Evolutionary conservation across 768 basidiomycete genomes (phyloP).

Genomic region (Serendipita indica): DNA sequence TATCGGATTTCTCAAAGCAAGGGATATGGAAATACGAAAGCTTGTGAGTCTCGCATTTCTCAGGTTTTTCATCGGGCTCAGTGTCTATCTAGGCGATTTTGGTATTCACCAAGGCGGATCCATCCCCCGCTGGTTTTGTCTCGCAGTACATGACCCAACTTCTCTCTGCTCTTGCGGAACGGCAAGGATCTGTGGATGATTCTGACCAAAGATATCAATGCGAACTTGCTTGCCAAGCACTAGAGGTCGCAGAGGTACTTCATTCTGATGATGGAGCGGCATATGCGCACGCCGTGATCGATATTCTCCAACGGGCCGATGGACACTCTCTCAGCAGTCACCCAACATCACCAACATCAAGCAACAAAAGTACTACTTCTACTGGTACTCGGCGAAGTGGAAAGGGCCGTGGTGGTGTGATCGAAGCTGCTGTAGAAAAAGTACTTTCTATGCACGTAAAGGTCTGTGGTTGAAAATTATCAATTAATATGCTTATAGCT

Average conservation of each 20-base stretch:
- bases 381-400: not conserved
- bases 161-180: not conserved
- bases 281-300: not conserved
- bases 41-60: not conserved
- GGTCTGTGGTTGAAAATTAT: not conserved
- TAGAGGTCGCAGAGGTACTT: not conserved
- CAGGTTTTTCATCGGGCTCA: not conserved
- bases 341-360: not conserved
- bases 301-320: not conserved
- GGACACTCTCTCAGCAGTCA: not conserved
- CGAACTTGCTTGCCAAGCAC: not conserved
- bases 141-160: not conserved
- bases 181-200: not conserved
- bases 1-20: not conserved
- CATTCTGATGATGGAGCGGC: not conserved
- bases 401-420: not conserved
- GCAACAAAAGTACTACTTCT: not conserved
- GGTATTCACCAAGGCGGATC: not conserved
- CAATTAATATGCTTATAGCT: not conserved
- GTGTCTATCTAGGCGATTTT: not conserved
- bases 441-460: not conserved
- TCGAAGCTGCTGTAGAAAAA: not conserved
- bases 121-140: not conserved
- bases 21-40: not conserved
- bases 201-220: not conserved